Conservation (phyloP, 2,329 filamentous ascomycete species). For the Pseudofabraea citricarpa region DNA sequence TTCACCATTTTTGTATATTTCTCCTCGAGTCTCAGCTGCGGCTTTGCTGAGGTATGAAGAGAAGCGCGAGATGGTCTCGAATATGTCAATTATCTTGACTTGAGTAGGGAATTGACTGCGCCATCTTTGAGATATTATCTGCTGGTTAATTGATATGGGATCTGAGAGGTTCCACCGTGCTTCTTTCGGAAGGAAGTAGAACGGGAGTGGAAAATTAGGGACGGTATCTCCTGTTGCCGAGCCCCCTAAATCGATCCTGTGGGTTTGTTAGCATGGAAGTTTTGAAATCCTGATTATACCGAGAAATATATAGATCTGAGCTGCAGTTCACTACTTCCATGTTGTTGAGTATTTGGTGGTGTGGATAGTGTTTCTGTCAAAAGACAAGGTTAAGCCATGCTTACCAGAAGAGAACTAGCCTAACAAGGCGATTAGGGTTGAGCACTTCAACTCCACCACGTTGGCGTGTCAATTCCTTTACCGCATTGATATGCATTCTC, state of each 20-base stretch:
- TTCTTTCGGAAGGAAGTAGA: background rate
- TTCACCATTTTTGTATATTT: conserved; percentile 4
- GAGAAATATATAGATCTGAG: too few species aligned
- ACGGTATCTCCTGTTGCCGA: conserved; percentile 3
- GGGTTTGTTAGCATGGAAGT: too few species aligned
- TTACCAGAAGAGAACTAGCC: conserved; percentile 4
- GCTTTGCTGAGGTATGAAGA: conserved; percentile 3
- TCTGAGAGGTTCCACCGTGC: background rate
- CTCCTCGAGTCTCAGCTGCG: conserved; percentile 1
- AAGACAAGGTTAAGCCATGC: too few species aligned
- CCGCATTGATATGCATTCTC: conserved; percentile 9
- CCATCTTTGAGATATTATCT: background rate
- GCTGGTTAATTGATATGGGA: background rate
- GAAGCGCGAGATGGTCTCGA: conserved; percentile 4
- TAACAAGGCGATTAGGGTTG: conserved; percentile 3
- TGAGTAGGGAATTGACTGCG: background rate
- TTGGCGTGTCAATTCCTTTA: conserved; percentile 7
- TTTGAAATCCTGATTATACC: too few species aligned
- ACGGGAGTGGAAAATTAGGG: conserved; percentile 1
- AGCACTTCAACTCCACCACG: conserved; percentile 9
- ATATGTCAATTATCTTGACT: background rate
- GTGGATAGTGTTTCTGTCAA: background rate
- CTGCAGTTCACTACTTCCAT: too few species aligned
- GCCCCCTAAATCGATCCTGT: conserved; percentile 5
- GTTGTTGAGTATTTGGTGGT: background rate